A percentile compares a stretch with the other conserved stretches of the same genome.
Evolutionary conservation across 805 yeast species (phyloP).

Genomic region (Suhomyces kilbournensis): DNA sequence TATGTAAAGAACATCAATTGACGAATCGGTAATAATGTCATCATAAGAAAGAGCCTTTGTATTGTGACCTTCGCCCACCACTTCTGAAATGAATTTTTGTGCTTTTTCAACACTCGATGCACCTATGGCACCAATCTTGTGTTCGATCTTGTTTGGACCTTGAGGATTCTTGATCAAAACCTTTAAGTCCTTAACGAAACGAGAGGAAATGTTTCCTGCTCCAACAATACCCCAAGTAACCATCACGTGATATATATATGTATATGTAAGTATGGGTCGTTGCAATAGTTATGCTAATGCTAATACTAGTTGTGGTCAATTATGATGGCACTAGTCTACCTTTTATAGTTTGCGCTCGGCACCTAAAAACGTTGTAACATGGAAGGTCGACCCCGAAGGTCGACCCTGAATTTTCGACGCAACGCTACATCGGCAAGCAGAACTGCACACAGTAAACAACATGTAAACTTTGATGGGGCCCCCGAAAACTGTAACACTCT

Average conservation of each 20-base stretch:
- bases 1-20: slow-evolving; percentile 49
- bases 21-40: slow-evolving; percentile 40
- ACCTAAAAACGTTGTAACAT: background rate
- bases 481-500: background rate
- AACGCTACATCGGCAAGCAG: background rate
- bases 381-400: background rate
- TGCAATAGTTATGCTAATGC: background rate
- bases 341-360: background rate
- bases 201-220: slow-evolving; percentile 47
- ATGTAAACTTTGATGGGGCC: background rate
- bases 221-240: slow-evolving; percentile 48
- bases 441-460: background rate
- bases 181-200: slow-evolving; percentile 40
- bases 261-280: background rate
- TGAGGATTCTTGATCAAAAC: slow-evolving; percentile 19
- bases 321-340: background rate
- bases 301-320: background rate
- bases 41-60: slow-evolving; percentile 33
- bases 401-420: background rate
- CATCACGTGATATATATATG: background rate
- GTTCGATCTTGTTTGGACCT: slow-evolving; percentile 23
- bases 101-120: slow-evolving; percentile 37
- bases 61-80: slow-evolving; percentile 17
- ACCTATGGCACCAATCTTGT: slow-evolving; percentile 39
- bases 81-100: slow-evolving; percentile 23